Evolutionary conservation across 768 basidiomycete genomes (phyloP), one percentile per base, ranked within the genome.

Genomic region (Goffeauzyma gilvescens): DNA sequence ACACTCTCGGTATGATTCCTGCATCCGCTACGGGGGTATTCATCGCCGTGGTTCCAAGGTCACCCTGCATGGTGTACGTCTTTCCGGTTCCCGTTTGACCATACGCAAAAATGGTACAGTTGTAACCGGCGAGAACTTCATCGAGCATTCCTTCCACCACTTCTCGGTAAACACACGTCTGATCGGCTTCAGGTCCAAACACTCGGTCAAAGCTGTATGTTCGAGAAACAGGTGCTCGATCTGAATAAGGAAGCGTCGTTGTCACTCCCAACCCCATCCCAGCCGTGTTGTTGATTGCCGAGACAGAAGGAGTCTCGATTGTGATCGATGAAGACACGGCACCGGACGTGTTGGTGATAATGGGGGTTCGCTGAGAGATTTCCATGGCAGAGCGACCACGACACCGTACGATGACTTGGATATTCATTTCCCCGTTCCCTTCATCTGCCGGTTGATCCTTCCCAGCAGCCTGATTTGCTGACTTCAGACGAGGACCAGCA

Each of bases 41-140:
- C 0, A 80, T 76, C 1, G 62, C 56, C 0, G 84, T 83, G 0
- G 61, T 45, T 23, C 53, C 50, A 23, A 63, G 51, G 59, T 98
- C 87, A 13, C 93, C 93, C 65, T 95, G 87, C 93, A 96, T 98
- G 3, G 93, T 98, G 58, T 87, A 81, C 85, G 93, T 96, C 68
- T 98, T 98, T 17, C 93, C 93, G 0, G 93, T 95, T 1, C 93
- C 93, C 0, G 93, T 96, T 63, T 96, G 93, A 2, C 93, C 93
- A 59, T 98, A 98, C 4, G 89, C 89, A 65, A 96, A 95, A 17
- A 98, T 69, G 0, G 85, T 90, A 59, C 90, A 96, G 58, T 96
- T 96, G 68, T 93, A 98, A 5, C 93, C 93, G 62, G 73, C 69
- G 28, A 95, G 65, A n/a, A 95, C 89, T 60, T 98, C 83, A 35